Conservation (phyloP, 164 flowering plant species). For the Paratinospora sagittata region DNA sequence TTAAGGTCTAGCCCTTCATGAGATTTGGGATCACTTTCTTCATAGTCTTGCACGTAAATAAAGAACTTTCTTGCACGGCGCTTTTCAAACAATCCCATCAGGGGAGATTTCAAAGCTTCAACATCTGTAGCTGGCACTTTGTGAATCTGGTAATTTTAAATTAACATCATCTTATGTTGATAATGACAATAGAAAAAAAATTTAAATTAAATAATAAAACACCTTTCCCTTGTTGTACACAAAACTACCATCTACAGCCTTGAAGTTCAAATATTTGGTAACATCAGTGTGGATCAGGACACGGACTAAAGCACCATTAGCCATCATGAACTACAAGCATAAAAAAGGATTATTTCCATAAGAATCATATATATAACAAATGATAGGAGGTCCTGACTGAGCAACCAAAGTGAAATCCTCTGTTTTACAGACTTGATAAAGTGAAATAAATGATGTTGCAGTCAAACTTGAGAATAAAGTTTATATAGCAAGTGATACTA, state of each 20-base stretch:
- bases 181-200: background rate
- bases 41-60: constrained; percentile 90
- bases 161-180: background rate
- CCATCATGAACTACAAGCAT: constrained; percentile 81
- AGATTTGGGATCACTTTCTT: constrained; percentile 81
- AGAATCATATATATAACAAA: too few species aligned
- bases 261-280: constrained; percentile 86
- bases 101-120: constrained; percentile 85
- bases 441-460: background rate
- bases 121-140: constrained; percentile 98
- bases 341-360: constrained; percentile 4
- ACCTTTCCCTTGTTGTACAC: constrained; percentile 97
- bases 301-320: constrained; percentile 81
- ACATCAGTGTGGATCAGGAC: constrained; percentile 92
- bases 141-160: constrained; percentile 45
- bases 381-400: too few species aligned
- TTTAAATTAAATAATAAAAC: constrained; percentile 3
- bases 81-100: constrained; percentile 96
- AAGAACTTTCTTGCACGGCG: constrained; percentile 90
- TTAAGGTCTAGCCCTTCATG: constrained; percentile 84
- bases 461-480: background rate
- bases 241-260: constrained; percentile 97
- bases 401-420: background rate
- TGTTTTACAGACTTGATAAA: background rate
- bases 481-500: background rate